These are phyloP conservation scores for Cryptococcus sp. DNA, from an alignment of 1,284 basidiomycete genomes.

Conservation along the genomic window DNA sequence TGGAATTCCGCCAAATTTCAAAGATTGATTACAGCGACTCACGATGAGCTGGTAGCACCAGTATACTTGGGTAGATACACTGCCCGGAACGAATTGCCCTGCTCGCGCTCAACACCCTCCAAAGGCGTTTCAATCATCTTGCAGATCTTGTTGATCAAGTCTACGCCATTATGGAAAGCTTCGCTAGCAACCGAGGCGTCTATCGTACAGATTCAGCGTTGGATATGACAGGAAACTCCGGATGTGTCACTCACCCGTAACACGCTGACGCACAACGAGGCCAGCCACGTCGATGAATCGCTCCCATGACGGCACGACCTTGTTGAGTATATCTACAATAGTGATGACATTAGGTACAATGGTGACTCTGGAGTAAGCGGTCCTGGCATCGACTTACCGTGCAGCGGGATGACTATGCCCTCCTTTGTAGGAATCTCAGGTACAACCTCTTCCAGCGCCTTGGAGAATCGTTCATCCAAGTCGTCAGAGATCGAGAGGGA, in stretches of 20 bases:
- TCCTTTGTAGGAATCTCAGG: constrained; percentile 21
- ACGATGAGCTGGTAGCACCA: too few relatives aligned
- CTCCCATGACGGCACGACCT: constrained; percentile 19
- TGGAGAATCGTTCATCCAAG: constrained; percentile 30
- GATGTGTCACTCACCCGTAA: constrained; percentile 1
- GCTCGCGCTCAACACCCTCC: too few relatives aligned
- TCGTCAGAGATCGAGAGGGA: constrained; percentile 34
- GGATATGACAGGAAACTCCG: not conserved
- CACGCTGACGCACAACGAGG: constrained; percentile 8
- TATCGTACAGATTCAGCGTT: too few relatives aligned
- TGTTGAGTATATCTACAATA: constrained; percentile 16
- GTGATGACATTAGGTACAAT: not conserved
- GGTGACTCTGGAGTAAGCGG: not conserved
- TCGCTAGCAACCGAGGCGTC: too few relatives aligned
- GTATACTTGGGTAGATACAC: too few relatives aligned
- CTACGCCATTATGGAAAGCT: too few relatives aligned
- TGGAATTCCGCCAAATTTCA: not conserved
- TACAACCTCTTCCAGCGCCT: constrained; percentile 17
- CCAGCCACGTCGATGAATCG: constrained; percentile 21
- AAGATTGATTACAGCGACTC: not conserved
- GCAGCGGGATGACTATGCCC: constrained; percentile 24
- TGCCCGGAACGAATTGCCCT: too few relatives aligned
- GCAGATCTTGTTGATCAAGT: too few relatives aligned
- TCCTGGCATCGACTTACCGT: constrained; percentile 20
- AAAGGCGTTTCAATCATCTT: too few relatives aligned